Percentiles rank a stretch among this genome's conserved stretches.
Evolutionary conservation across 2,329 filamentous ascomycete species (phyloP).

Genomic region (Cladobotryum protrusum): DNA sequence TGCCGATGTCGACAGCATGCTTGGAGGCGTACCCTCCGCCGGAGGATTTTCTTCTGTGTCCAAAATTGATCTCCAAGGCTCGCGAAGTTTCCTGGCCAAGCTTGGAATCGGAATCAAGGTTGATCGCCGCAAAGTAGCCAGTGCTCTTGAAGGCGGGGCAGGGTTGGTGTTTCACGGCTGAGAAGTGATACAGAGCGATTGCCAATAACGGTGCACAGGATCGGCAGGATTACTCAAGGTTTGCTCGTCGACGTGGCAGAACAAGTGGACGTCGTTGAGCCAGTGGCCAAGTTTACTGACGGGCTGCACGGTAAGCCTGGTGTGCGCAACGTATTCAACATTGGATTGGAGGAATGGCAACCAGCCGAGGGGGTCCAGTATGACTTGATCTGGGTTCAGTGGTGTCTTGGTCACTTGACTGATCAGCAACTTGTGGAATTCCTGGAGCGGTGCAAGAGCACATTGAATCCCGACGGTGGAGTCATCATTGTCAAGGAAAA

Average conservation of each 20-base stretch:
- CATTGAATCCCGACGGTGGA: constrained; percentile 22
- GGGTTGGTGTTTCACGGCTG: constrained; percentile 25
- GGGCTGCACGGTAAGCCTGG: constrained; percentile 52
- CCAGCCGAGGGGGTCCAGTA: constrained; percentile 48
- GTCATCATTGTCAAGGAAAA: constrained; percentile 58
- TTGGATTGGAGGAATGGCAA: constrained; percentile 68
- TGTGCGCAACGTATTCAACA: constrained; percentile 58
- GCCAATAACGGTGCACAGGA: constrained; percentile 39
- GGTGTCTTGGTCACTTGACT: constrained; percentile 79
- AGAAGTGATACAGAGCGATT: background rate
- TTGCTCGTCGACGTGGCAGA: constrained; percentile 66
- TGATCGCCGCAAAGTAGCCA: constrained; percentile 23
- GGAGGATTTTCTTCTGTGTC: constrained; percentile 12
- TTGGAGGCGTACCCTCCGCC: constrained; percentile 53
- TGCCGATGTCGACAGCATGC: constrained; percentile 58
- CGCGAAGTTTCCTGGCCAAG: constrained; percentile 62
- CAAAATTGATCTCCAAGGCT: constrained; percentile 59
- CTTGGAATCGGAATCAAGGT: constrained; percentile 41
- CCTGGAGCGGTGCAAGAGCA: constrained; percentile 52
- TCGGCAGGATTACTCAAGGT: constrained; percentile 75
- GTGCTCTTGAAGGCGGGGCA: constrained; percentile 33
- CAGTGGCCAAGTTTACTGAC: constrained; percentile 72
- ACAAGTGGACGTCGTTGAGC: constrained; percentile 77
- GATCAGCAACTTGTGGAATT: constrained; percentile 66
- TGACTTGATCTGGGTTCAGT: constrained; percentile 83